Evolutionary conservation across 257 asterid species (phyloP).

Genomic region (Nicotiana tabacum): DNA sequence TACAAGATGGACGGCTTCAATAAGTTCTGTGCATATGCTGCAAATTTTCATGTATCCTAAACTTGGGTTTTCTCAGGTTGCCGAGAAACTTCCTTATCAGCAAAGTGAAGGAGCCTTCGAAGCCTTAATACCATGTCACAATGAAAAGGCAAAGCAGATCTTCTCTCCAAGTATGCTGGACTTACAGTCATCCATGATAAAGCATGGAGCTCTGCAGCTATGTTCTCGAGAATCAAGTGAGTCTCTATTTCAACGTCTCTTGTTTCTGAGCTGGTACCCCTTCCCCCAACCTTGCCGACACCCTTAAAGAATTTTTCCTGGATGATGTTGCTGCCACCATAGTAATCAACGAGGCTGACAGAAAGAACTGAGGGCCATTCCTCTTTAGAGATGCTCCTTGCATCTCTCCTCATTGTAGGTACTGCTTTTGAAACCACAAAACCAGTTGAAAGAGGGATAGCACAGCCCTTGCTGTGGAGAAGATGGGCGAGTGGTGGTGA

Average conservation of each 20-base stretch:
- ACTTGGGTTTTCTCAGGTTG: slow-evolving; percentile 57
- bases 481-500: slow-evolving; percentile 99
- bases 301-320: slow-evolving; percentile 61
- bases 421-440: slow-evolving; percentile 92
- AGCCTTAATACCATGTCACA: slow-evolving; percentile 93
- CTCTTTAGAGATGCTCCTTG: slow-evolving; percentile 53
- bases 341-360: slow-evolving; percentile 77
- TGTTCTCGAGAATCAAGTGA: slow-evolving; percentile 58
- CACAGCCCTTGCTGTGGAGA: slow-evolving; percentile 95
- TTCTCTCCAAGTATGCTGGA: slow-evolving; percentile 84
- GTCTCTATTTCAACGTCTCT: slow-evolving; percentile 67
- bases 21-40: neutral
- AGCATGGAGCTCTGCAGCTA: slow-evolving; percentile 97
- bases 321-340: slow-evolving; percentile 56
- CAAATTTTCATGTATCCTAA: slow-evolving; percentile 9
- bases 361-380: slow-evolving; percentile 97
- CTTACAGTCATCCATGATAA: slow-evolving; percentile 95
- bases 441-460: slow-evolving; percentile 77
- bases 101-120: slow-evolving; percentile 90
- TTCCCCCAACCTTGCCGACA: slow-evolving; percentile 42
- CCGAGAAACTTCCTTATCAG: slow-evolving; percentile 77
- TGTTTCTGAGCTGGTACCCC: slow-evolving; percentile 47
- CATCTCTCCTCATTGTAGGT: slow-evolving; percentile 82
- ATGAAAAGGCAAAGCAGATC: slow-evolving; percentile 87
- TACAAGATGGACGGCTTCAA: neutral